A percentile compares a stretch with the other conserved stretches of the same genome.
These are phyloP conservation scores for Corchorus olitorius DNA, from an alignment of 345 rosid species.

Conservation along the genomic window DNA sequence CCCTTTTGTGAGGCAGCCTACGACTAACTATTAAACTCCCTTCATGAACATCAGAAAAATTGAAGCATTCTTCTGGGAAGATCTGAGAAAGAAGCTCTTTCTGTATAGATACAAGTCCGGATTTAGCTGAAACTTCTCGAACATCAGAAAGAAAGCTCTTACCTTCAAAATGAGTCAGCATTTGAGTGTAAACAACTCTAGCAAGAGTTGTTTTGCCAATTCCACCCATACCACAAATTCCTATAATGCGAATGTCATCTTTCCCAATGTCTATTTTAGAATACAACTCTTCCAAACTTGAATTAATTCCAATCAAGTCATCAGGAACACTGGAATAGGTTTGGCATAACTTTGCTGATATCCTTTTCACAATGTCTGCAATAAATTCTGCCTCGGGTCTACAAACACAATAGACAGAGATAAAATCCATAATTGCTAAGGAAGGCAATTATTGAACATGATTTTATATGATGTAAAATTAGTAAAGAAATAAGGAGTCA, in stretches of 20 bases:
- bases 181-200: conserved; percentile 22
- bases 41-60: neutral
- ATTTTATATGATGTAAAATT: too few relatives aligned
- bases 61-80: neutral
- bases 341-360: neutral
- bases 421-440: too few relatives aligned
- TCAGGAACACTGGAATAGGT: neutral
- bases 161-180: conserved; percentile 16
- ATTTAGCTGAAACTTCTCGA: conserved; percentile 30
- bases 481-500: too few relatives aligned
- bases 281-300: neutral
- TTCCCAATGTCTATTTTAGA: too few relatives aligned
- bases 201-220: conserved; percentile 44
- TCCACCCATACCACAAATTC: conserved; percentile 45
- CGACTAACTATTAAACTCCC: conserved; percentile 32
- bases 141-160: conserved; percentile 35
- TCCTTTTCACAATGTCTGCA: neutral
- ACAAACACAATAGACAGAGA: too few relatives aligned
- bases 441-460: too few relatives aligned
- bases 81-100: conserved; percentile 6
- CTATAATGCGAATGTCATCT: neutral
- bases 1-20: conserved; percentile 24
- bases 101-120: conserved; percentile 47
- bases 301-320: neutral
- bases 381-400: neutral